These are phyloP conservation scores for Rhynchosporium graminicola DNA, from an alignment of 2,329 filamentous ascomycete genomes.

Conservation along the genomic window DNA sequence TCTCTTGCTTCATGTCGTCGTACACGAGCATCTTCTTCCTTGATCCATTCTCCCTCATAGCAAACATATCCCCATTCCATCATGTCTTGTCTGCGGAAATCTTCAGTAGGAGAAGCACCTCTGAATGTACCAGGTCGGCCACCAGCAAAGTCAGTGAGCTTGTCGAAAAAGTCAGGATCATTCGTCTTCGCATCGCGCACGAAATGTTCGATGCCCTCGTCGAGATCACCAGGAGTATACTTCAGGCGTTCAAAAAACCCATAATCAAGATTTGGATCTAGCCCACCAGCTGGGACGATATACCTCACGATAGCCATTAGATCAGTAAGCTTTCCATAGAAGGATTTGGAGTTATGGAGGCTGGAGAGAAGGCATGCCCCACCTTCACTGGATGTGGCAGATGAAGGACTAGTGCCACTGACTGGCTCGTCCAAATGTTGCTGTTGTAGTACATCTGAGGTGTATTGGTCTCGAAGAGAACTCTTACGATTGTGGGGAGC, in stretches of 20 bases:
- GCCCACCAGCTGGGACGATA: constrained; percentile 6
- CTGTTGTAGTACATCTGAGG: too few relatives aligned
- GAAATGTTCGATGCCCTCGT: constrained; percentile 1
- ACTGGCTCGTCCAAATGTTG: neutral
- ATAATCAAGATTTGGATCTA: neutral
- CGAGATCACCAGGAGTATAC: neutral
- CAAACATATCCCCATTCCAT: neutral
- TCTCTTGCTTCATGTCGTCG: neutral
- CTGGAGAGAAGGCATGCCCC: neutral
- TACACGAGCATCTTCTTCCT: neutral
- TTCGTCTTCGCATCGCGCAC: neutral
- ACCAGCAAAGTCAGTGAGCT: neutral
- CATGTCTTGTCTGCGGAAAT: constrained; percentile 1
- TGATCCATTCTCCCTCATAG: neutral
- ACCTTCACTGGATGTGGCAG: neutral
- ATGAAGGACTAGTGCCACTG: neutral
- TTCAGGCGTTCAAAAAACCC: neutral
- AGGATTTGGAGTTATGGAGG: neutral
- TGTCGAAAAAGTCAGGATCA: neutral
- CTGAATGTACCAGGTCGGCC: neutral
- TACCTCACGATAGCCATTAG: neutral
- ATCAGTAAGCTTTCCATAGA: neutral
- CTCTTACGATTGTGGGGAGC: too few relatives aligned
- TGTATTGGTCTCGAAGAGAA: neutral
- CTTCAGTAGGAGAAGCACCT: neutral